Percentiles rank a stretch among this genome's conserved stretches.
Conservation (phyloP, 441 rosid species). For the Adansonia rubrostipa region DNA sequence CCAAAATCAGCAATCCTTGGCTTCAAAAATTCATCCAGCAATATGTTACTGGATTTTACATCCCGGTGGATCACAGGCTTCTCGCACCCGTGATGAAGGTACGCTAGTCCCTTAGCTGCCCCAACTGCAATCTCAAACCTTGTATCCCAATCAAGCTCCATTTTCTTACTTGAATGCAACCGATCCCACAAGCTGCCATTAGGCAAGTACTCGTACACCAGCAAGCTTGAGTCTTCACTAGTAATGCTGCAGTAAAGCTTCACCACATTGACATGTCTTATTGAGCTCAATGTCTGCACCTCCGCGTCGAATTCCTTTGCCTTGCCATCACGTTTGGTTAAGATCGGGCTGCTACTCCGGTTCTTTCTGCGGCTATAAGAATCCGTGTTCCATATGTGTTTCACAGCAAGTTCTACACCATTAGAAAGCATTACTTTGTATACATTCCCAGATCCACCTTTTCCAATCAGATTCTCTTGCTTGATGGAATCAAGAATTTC, state of each 20-base stretch:
- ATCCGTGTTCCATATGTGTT: constrained; percentile 68
- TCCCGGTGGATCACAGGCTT: constrained; percentile 86
- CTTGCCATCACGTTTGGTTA: constrained; percentile 42
- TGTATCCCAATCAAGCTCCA: constrained; percentile 82
- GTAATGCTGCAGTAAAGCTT: constrained; percentile 90
- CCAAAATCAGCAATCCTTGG: constrained; percentile 98
- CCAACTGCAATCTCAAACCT: constrained; percentile 87
- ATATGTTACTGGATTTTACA: constrained; percentile 87
- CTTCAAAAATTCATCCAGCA: constrained; percentile 84
- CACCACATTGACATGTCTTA: constrained; percentile 88
- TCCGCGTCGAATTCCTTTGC: constrained; percentile 78
- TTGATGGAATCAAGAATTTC: constrained; percentile 89
- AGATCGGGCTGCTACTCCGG: constrained; percentile 65
- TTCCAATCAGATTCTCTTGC: constrained; percentile 85
- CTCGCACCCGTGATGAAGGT: constrained; percentile 86
- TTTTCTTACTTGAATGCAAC: constrained; percentile 61
- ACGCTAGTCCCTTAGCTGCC: constrained; percentile 85
- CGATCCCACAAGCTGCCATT: constrained; percentile 95
- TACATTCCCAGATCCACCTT: constrained; percentile 88
- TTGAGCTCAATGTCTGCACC: constrained; percentile 86
- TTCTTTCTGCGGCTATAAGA: constrained; percentile 35
- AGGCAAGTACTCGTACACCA: constrained; percentile 88
- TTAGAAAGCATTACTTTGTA: constrained; percentile 67
- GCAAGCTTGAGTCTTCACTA: constrained; percentile 86
- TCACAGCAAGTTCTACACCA: constrained; percentile 81